Evolutionary conservation across 805 yeast species (phyloP).

Genomic region (Sugiyamaella floridensis): DNA sequence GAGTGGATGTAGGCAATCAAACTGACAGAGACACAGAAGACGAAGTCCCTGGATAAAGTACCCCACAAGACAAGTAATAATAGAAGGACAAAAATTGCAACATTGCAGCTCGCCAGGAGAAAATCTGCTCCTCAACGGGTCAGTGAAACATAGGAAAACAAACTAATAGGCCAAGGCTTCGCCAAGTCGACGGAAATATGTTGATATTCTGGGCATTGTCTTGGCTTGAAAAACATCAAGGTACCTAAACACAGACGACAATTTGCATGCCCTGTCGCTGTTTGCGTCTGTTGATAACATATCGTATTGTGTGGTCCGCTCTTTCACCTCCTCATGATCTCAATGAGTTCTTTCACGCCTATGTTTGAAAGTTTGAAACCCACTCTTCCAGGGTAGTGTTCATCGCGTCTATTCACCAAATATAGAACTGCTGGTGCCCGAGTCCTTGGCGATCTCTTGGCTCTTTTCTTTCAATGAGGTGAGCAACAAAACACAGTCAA

Average conservation of each 20-base stretch:
- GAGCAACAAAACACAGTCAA: too few relatives aligned
- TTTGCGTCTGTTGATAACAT: too few relatives aligned
- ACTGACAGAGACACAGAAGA: not conserved
- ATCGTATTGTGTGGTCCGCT: too few relatives aligned
- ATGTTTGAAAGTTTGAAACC: not conserved
- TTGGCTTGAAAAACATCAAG: too few relatives aligned
- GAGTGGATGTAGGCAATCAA: not conserved
- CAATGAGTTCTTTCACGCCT: too few relatives aligned
- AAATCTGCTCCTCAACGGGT: not conserved
- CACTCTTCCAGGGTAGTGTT: not conserved
- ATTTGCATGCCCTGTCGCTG: too few relatives aligned
- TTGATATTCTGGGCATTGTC: too few relatives aligned
- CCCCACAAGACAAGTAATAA: not conserved
- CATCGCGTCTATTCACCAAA: not conserved
- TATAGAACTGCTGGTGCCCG: not conserved
- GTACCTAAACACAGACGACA: too few relatives aligned
- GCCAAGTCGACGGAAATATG: not conserved
- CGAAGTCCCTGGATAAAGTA: not conserved
- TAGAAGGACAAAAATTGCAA: not conserved
- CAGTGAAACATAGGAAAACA: not conserved
- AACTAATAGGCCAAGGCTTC: not conserved
- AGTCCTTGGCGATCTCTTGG: not conserved
- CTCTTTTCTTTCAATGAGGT: too few relatives aligned
- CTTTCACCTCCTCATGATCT: too few relatives aligned
- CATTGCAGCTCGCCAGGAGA: not conserved